phyloP scores from a whole-genome alignment of 495 filamentous ascomycete genomes.

The Tirmania nivea region DNA sequence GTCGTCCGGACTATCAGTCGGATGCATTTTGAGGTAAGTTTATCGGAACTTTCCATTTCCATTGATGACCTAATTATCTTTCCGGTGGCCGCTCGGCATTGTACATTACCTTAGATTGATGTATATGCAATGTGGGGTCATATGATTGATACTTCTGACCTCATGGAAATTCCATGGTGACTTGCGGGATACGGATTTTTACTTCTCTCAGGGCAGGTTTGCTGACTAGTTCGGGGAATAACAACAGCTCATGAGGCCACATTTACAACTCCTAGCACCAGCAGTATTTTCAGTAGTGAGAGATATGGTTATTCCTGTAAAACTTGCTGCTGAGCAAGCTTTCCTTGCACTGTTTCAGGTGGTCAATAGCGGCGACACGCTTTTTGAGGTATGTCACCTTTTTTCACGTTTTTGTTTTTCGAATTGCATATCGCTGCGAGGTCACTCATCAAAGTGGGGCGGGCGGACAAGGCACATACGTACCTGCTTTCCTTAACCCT shows the following conservation, averaged over 20 bases:
- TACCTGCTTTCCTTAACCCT: too few species aligned
- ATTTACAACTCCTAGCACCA: slow-evolving; percentile 53
- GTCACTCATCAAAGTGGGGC: background rate
- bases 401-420: background rate
- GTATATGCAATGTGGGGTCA: background rate
- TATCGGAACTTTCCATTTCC: background rate
- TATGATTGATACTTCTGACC: background rate
- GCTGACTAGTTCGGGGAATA: background rate
- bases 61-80: too few species aligned
- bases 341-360: slow-evolving; percentile 89
- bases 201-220: background rate
- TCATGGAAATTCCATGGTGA: background rate
- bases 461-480: too few species aligned
- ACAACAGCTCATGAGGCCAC: slow-evolving; percentile 39
- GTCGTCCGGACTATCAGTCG: slow-evolving; percentile 69
- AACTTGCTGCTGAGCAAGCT: slow-evolving; percentile 81
- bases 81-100: too few species aligned
- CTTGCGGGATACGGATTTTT: background rate
- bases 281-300: slow-evolving; percentile 78
- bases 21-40: slow-evolving; percentile 36
- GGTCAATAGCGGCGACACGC: slow-evolving; percentile 58
- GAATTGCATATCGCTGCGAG: background rate
- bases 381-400: slow-evolving; percentile 39
- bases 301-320: slow-evolving; percentile 86
- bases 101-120: background rate